Conservation (phyloP, 768 basidiomycete species). For the Suillus cothurnatus region DNA sequence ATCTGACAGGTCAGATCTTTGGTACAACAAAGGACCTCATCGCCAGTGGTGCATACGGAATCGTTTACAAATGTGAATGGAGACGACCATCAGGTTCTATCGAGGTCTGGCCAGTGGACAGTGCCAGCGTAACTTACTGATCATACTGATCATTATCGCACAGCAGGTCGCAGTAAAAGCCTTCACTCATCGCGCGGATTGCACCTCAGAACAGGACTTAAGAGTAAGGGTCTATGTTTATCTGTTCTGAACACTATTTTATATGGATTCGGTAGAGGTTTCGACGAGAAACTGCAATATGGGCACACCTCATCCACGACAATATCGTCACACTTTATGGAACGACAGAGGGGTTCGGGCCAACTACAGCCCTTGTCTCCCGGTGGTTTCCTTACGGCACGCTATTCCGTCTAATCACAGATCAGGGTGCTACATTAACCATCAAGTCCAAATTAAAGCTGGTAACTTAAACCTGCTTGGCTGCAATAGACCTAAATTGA, state of each 20-base stretch:
- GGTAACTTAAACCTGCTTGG: background rate
- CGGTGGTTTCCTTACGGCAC: slow-evolving; percentile 6
- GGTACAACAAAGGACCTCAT: background rate
- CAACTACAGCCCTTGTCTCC: background rate
- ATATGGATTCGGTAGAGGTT: slow-evolving; percentile 12
- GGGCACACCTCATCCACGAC: slow-evolving; percentile 20
- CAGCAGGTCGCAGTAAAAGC: slow-evolving; percentile 7
- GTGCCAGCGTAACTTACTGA: background rate
- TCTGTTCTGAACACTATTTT: background rate
- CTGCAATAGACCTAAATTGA: background rate
- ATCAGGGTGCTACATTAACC: background rate
- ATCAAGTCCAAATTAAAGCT: background rate
- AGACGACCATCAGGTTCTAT: background rate
- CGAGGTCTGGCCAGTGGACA: background rate
- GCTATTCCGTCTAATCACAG: background rate
- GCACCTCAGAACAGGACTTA: background rate
- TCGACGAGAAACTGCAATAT: slow-evolving; percentile 21
- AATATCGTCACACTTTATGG: slow-evolving; percentile 24
- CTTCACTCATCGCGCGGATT: background rate
- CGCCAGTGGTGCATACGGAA: background rate
- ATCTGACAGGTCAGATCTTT: slow-evolving; percentile 3
- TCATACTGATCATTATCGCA: too few relatives aligned
- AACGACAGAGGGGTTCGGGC: slow-evolving; percentile 12
- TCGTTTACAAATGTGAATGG: slow-evolving; percentile 6
- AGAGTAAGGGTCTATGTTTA: background rate